A percentile compares a stretch with the other conserved stretches of the same genome.
phyloP scores from a whole-genome alignment of 2,329 filamentous ascomycete genomes.

The Sporothrix schenckii region DNA sequence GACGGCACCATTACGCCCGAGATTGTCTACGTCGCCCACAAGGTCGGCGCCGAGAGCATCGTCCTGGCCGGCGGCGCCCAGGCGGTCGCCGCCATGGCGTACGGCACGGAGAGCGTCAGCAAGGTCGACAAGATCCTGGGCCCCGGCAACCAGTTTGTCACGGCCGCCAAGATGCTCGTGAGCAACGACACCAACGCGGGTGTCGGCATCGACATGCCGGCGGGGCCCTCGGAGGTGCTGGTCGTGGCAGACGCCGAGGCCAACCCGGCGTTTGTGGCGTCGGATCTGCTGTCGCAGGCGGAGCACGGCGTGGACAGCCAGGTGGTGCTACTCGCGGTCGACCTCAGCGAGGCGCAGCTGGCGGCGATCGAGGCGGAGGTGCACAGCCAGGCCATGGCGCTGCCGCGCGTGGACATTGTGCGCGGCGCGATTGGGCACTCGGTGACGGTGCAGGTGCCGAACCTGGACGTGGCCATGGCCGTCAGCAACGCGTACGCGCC shows the following conservation, averaged over 20 bases:
- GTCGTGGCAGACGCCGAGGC: slow-evolving; percentile 87
- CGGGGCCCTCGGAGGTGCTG: slow-evolving; percentile 94
- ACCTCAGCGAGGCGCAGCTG: slow-evolving; percentile 71
- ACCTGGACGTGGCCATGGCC: slow-evolving; percentile 72
- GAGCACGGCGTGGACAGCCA: slow-evolving; percentile 97
- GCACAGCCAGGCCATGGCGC: slow-evolving; percentile 79
- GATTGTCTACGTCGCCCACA: slow-evolving; percentile 96
- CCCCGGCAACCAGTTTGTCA: slow-evolving; percentile 97
- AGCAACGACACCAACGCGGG: slow-evolving; percentile 95
- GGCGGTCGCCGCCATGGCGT: slow-evolving; percentile 94
- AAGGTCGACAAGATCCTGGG: slow-evolving; percentile 99
- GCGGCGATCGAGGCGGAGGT: slow-evolving; percentile 88
- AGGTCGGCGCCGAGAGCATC: slow-evolving; percentile 93
- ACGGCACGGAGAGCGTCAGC: slow-evolving; percentile 88
- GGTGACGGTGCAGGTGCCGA: slow-evolving; percentile 72
- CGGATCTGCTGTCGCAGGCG: slow-evolving; percentile 87
- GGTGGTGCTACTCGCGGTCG: slow-evolving; percentile 86
- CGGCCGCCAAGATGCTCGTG: slow-evolving; percentile 97
- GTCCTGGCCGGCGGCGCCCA: slow-evolving; percentile 95
- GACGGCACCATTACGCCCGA: slow-evolving; percentile 93
- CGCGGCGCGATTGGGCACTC: slow-evolving; percentile 88
- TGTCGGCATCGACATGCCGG: slow-evolving; percentile 97
- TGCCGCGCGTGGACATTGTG: slow-evolving; percentile 92
- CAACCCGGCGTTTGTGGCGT: slow-evolving; percentile 93
- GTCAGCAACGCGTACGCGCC: slow-evolving; percentile 94